Conservation (phyloP, 2,329 filamentous ascomycete genomes). For the Elsinoe arachidis region DNA sequence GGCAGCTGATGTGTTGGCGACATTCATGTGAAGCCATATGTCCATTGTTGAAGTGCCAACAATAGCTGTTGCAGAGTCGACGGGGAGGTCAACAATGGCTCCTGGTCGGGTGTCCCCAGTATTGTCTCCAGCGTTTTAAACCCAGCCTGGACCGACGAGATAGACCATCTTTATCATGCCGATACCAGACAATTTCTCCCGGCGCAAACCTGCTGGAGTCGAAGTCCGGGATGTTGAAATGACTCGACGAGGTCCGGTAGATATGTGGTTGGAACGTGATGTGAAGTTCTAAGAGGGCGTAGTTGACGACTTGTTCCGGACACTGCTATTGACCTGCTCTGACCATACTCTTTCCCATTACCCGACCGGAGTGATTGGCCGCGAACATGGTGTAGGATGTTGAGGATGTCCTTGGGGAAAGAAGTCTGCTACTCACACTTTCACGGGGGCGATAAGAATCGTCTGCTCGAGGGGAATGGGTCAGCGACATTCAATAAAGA, state of each 20-base stretch:
- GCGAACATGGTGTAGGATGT: neutral
- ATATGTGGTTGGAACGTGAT: no score
- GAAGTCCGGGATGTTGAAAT: no score
- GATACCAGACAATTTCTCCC: no score
- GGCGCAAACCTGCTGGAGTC: no score
- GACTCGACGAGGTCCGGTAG: no score
- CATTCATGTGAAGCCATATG: constrained; percentile 7
- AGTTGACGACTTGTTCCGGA: neutral
- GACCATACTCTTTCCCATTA: neutral
- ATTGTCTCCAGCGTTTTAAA: neutral
- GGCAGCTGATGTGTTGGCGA: neutral
- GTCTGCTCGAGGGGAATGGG: constrained; percentile 17
- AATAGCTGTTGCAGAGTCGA: neutral
- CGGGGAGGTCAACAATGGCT: no score
- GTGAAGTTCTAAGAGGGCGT: neutral
- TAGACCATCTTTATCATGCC: no score
- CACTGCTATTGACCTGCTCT: neutral
- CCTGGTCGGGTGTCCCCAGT: neutral
- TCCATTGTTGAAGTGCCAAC: neutral
- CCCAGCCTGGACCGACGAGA: no score
- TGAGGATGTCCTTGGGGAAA: constrained; percentile 6
- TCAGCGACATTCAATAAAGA: constrained; percentile 14
- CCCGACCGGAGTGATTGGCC: neutral
- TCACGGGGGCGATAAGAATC: constrained; percentile 25
- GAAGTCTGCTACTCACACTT: constrained; percentile 21